These are phyloP conservation scores for Linaria vulgaris DNA, from an alignment of 257 asterid species.

Conservation along the genomic window DNA sequence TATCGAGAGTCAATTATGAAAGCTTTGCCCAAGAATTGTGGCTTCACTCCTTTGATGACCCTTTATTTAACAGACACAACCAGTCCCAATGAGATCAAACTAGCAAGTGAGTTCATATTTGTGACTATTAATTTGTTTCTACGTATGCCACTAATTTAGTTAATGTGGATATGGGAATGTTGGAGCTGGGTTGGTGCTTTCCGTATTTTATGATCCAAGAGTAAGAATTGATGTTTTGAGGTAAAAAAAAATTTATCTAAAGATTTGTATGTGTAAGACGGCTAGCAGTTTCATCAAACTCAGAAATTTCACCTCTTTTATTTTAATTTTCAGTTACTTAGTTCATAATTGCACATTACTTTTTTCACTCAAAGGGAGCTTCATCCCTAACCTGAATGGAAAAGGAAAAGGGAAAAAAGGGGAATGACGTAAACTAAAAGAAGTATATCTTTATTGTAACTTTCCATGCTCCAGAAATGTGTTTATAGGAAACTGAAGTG, in stretches of 20 bases:
- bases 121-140: background rate
- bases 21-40: conserved; percentile 56
- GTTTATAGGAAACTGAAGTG: background rate
- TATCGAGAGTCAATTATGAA: conserved; percentile 69
- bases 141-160: background rate
- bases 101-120: conserved; percentile 64
- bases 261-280: too few relatives aligned
- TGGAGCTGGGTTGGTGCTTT: background rate
- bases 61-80: conserved; percentile 90
- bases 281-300: too few relatives aligned
- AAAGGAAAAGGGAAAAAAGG: background rate
- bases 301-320: too few relatives aligned
- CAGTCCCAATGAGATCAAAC: conserved; percentile 71
- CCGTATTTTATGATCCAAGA: background rate
- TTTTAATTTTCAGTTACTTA: too few relatives aligned
- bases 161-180: background rate
- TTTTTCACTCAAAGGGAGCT: background rate
- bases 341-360: too few relatives aligned
- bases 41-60: conserved; percentile 89
- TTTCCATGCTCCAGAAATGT: conserved; percentile 1
- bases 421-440: too few relatives aligned
- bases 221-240: too few relatives aligned
- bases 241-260: too few relatives aligned
- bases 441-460: background rate
- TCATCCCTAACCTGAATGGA: background rate